Percentiles rank a stretch among this genome's conserved stretches.
These are phyloP conservation scores for Penstemon barbatus DNA, from an alignment of 257 asterid genomes.

Conservation along the genomic window DNA sequence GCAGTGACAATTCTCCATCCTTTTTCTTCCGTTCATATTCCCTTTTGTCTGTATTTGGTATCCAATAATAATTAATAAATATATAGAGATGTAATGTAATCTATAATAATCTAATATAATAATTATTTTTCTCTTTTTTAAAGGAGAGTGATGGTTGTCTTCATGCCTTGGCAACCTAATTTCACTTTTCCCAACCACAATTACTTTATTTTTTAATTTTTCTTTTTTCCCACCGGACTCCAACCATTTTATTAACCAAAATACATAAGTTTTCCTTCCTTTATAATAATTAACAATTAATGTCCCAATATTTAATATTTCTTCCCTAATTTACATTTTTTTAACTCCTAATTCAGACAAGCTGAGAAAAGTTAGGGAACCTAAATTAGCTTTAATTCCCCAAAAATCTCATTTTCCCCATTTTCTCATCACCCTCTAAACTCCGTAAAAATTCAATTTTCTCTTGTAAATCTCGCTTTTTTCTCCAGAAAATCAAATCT, in stretches of 20 bases:
- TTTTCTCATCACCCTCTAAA: conserved; percentile 39
- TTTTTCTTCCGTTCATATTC: conserved; percentile 33
- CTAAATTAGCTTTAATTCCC: conserved; percentile 43
- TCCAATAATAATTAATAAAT: conserved; percentile 32
- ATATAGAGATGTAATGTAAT: conserved; percentile 35
- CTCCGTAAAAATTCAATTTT: conserved; percentile 37
- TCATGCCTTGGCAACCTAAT: conserved; percentile 93
- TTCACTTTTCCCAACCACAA: conserved; percentile 93
- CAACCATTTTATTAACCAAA: conserved; percentile 86
- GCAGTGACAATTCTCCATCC: conserved; percentile 21
- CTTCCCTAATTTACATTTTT: conserved; percentile 27
- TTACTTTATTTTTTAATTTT: conserved; percentile 26
- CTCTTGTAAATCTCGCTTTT: conserved; percentile 24
- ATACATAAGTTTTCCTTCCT: conserved; percentile 63
- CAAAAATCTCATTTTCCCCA: conserved; percentile 41
- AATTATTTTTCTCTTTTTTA: conserved; percentile 26
- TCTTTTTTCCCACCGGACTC: conserved; percentile 61
- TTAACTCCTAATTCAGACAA: conserved; percentile 50
- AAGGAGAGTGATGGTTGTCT: conserved; percentile 63
- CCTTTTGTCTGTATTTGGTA: conserved; percentile 50
- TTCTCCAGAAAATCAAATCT: conserved; percentile 34
- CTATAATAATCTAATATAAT: conserved; percentile 34
- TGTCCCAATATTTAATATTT: conserved; percentile 42
- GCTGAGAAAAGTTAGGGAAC: conserved; percentile 52
- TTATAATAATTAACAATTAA: conserved; percentile 51